Evolutionary conservation across 2,329 filamentous ascomycete species (phyloP), one percentile per base, ranked within the genome.

Genomic region (Cryphonectria parasitica): DNA sequence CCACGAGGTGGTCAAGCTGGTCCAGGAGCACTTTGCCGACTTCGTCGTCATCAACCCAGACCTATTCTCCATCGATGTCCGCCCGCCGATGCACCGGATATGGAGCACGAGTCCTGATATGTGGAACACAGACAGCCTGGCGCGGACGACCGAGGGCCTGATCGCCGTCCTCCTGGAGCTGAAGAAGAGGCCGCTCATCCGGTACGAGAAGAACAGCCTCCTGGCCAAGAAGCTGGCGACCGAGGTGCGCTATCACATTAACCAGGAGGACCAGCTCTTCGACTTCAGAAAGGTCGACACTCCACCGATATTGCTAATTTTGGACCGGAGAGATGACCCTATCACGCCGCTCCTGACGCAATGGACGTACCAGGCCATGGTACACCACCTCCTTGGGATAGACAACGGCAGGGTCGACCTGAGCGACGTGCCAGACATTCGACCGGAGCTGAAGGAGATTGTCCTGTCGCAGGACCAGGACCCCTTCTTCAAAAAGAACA

Each of bases 291-390:
- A 94, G 80, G 92, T 95, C 67, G 96, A 99, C 80, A 99, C 96
- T 0, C 93, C 95, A 11, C 96, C 97, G 0, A 95, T 99, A 75
- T 85, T 99, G 19, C 86, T 99, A 45, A 89, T 99, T 68, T 83
- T 99, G 41, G 96, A 99, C 81, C 90, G 96, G 58, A 89, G 96
- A 79, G 95, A 98, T 78, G 96, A 99, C 77, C 95, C 96, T 0
- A 92, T 98, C 66, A 99, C 96, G 3, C 96, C 96, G 0, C 84
- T 99, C 15, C 86, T 99, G 64, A 97, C 94, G 2, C 96, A 99
- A 79, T 99, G 96, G 96, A 99, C 96, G 36, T 99, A 99, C 78
- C 96, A 99, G 82, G 96, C 96, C n/a, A 99, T 99, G 95, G 96
- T 99, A 0, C 96, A 99, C 79, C 96, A 99, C 77, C 83, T 98